phyloP scores from a whole-genome alignment of 495 filamentous ascomycete species.

The Aspergillus diversus region DNA sequence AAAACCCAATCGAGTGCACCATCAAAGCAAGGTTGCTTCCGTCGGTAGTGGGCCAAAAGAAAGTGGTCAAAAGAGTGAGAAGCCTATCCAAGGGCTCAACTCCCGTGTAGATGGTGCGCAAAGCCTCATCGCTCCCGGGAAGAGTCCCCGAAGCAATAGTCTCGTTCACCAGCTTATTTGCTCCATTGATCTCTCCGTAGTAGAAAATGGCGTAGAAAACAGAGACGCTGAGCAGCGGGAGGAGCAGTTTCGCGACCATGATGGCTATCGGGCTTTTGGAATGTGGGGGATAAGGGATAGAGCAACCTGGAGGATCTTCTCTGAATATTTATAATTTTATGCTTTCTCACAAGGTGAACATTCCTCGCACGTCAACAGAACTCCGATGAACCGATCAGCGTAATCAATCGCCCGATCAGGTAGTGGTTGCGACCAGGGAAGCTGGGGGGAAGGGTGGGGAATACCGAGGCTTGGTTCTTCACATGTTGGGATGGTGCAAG shows the following conservation, averaged over 20 bases:
- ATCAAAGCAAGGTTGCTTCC: slow-evolving; percentile 47
- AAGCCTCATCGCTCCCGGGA: slow-evolving; percentile 42
- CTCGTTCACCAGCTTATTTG: slow-evolving; percentile 33
- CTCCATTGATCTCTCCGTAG: slow-evolving; percentile 46
- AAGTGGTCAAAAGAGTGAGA: slow-evolving; percentile 49
- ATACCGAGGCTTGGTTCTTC: background rate
- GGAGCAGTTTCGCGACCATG: slow-evolving; percentile 35
- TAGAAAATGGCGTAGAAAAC: slow-evolving; percentile 49
- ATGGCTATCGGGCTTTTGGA: too few species aligned
- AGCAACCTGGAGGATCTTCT: too few species aligned
- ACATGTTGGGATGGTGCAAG: background rate
- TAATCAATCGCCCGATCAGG: background rate
- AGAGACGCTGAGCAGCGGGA: slow-evolving; percentile 46
- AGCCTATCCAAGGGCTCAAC: slow-evolving; percentile 50
- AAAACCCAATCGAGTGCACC: slow-evolving; percentile 53
- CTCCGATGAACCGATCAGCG: background rate
- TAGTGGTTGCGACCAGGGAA: background rate
- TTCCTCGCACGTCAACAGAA: background rate
- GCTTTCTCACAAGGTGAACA: background rate
- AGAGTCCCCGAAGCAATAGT: slow-evolving; percentile 38
- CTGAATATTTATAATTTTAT: slow-evolving; percentile 2
- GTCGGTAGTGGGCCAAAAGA: slow-evolving; percentile 61
- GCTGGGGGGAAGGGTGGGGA: background rate
- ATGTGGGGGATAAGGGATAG: background rate
- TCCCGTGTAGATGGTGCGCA: slow-evolving; percentile 56